Percentiles rank a stretch among this genome's conserved stretches.
Evolutionary conservation across 2,329 filamentous ascomycete genomes (phyloP).

Genomic region (Pseudocercospora eumusae): DNA sequence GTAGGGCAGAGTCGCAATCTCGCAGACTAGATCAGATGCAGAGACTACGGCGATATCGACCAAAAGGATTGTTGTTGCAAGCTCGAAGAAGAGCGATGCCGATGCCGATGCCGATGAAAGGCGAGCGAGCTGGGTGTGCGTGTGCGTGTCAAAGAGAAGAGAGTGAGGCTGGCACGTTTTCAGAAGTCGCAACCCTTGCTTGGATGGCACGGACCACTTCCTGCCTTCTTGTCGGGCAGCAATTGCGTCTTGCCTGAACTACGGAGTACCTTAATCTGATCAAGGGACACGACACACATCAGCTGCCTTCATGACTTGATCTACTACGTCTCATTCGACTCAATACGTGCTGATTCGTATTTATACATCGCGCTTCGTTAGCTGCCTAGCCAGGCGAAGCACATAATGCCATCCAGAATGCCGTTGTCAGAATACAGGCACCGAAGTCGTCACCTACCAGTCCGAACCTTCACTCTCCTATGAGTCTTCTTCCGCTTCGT

Average conservation of each 20-base stretch:
- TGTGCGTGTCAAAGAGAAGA: neutral
- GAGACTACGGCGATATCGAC: neutral
- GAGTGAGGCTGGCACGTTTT: constrained; percentile 6
- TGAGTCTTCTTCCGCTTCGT: constrained; percentile 48
- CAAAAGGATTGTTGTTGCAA: neutral
- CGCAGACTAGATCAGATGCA: neutral
- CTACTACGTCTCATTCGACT: neutral
- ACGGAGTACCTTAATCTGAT: too few relatives aligned
- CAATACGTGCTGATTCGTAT: neutral
- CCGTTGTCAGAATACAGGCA: neutral
- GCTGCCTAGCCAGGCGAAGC: neutral
- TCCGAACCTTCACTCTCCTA: neutral
- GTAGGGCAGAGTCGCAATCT: too few relatives aligned
- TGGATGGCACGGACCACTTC: neutral
- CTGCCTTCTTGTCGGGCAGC: neutral
- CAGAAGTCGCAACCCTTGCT: constrained; percentile 3
- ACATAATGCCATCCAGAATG: neutral
- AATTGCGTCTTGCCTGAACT: neutral
- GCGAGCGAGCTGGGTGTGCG: neutral
- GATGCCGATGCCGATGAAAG: constrained; percentile 2
- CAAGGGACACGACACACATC: too few relatives aligned
- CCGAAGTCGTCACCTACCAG: neutral
- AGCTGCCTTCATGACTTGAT: too few relatives aligned
- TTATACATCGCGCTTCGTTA: constrained; percentile 7
- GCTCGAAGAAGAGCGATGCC: neutral